Percentiles rank a stretch among this genome's conserved stretches.
These are phyloP conservation scores for Phytopythium delawarense DNA, from an alignment of 352 stramenopile genomes.

Conservation along the genomic window DNA sequence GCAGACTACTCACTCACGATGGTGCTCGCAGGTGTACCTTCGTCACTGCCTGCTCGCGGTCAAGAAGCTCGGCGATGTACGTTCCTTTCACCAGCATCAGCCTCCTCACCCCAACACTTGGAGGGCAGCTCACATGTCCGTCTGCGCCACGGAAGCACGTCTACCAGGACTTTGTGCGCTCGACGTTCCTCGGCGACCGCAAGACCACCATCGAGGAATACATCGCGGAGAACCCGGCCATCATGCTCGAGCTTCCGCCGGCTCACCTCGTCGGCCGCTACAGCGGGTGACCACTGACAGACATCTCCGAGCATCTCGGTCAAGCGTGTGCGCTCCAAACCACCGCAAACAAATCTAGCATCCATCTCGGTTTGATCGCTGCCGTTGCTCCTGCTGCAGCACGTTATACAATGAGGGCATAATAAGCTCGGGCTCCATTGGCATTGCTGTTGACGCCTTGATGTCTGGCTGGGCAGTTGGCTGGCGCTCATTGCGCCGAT, in stretches of 20 bases:
- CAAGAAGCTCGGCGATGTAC: slow-evolving; percentile 62
- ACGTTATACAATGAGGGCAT: neutral
- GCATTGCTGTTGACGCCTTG: neutral
- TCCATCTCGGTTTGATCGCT: neutral
- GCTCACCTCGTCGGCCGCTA: slow-evolving; percentile 74
- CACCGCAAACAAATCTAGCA: neutral
- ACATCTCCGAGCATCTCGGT: neutral
- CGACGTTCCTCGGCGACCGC: slow-evolving; percentile 90
- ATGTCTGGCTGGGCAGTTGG: neutral
- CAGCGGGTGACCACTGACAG: slow-evolving; percentile 34
- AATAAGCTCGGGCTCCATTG: neutral
- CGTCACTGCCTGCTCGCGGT: slow-evolving; percentile 90
- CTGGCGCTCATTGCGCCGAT: neutral
- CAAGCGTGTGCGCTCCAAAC: neutral
- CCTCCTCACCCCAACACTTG: neutral
- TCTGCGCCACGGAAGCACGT: slow-evolving; percentile 26
- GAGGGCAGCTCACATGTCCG: neutral
- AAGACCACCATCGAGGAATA: slow-evolving; percentile 86
- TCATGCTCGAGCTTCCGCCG: slow-evolving; percentile 83
- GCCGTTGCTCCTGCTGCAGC: neutral
- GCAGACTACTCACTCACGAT: neutral
- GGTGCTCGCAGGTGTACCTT: slow-evolving; percentile 72
- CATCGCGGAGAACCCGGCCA: slow-evolving; percentile 64
- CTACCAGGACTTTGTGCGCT: slow-evolving; percentile 81
- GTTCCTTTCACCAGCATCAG: neutral